Percentiles rank a stretch among this genome's conserved stretches.
Evolutionary conservation across 352 stramenopile species (phyloP).

Genomic region (Globisporangium splendens): DNA sequence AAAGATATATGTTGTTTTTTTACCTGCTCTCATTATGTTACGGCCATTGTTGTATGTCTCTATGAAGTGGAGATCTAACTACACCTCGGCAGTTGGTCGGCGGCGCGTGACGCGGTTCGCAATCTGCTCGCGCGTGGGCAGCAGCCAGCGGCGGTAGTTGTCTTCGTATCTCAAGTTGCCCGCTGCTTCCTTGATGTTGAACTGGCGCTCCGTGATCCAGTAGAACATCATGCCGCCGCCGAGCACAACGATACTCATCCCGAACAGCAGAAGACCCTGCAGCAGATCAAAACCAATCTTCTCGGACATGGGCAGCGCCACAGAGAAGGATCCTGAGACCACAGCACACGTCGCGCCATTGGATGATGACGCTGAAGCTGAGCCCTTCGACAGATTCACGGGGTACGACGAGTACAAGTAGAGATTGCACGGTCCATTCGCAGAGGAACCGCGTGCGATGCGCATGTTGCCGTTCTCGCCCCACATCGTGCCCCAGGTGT

Average conservation of each 20-base stretch:
- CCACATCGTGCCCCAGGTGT: conserved; percentile 90
- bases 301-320: conserved; percentile 31
- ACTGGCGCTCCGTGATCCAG: conserved; percentile 34
- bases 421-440: conserved; percentile 66
- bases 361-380: conserved; percentile 8
- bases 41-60: too few relatives aligned
- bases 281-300: conserved; percentile 34
- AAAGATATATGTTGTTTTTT: conserved; percentile 1
- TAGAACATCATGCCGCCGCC: conserved; percentile 39
- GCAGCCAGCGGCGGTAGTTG: conserved; percentile 55
- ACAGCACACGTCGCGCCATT: conserved; percentile 34
- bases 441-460: conserved; percentile 41
- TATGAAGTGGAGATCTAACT: conserved; percentile 1
- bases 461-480: conserved; percentile 81
- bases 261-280: conserved; percentile 42
- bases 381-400: conserved; percentile 36
- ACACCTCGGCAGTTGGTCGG: conserved; percentile 8
- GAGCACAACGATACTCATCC: conserved; percentile 29
- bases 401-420: conserved; percentile 76
- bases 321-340: conserved; percentile 19
- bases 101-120: conserved; percentile 18
- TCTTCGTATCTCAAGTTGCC: conserved; percentile 49
- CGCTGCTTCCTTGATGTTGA: conserved; percentile 38
- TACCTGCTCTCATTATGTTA: conserved; percentile 9
- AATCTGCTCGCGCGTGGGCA: conserved; percentile 65